A percentile compares a stretch with the other conserved stretches of the same genome.
These are phyloP conservation scores for Hymenoscyphus salicellus DNA, from an alignment of 2,329 filamentous ascomycete species.

Conservation along the genomic window DNA sequence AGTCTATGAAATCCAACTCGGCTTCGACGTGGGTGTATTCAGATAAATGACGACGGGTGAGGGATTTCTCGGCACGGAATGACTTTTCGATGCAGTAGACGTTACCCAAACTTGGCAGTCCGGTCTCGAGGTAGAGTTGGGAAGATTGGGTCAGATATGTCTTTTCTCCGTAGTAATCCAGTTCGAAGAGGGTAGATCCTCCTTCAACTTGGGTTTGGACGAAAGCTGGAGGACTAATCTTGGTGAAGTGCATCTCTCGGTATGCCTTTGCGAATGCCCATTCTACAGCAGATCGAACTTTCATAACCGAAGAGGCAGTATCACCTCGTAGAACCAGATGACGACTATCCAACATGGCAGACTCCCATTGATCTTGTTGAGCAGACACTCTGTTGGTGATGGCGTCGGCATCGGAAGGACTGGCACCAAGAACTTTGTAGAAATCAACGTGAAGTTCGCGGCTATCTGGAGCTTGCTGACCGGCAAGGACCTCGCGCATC, in stretches of 20 bases:
- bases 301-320: slow-evolving; percentile 64
- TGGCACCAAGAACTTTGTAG: slow-evolving; percentile 65
- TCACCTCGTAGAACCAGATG: slow-evolving; percentile 70
- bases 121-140: slow-evolving; percentile 96
- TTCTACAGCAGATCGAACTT: slow-evolving; percentile 66
- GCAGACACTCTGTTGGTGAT: slow-evolving; percentile 70
- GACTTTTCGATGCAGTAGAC: slow-evolving; percentile 99
- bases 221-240: slow-evolving; percentile 71
- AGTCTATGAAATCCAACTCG: slow-evolving; percentile 93
- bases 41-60: slow-evolving; percentile 88
- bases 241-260: slow-evolving; percentile 60
- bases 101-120: slow-evolving; percentile 83
- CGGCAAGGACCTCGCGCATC: slow-evolving; percentile 63
- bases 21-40: slow-evolving; percentile 98
- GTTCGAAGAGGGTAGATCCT: slow-evolving; percentile 60
- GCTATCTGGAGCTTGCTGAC: slow-evolving; percentile 65
- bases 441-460: slow-evolving; percentile 72
- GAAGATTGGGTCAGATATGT: slow-evolving; percentile 96
- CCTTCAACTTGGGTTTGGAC: slow-evolving; percentile 83
- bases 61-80: slow-evolving; percentile 94
- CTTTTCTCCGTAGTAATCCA: slow-evolving; percentile 68
- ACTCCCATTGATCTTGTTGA: slow-evolving; percentile 58
- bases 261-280: slow-evolving; percentile 67
- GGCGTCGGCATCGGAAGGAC: slow-evolving; percentile 69
- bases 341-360: slow-evolving; percentile 57